phyloP scores from a whole-genome alignment of 768 basidiomycete species.

The Baorangia bicolor region DNA sequence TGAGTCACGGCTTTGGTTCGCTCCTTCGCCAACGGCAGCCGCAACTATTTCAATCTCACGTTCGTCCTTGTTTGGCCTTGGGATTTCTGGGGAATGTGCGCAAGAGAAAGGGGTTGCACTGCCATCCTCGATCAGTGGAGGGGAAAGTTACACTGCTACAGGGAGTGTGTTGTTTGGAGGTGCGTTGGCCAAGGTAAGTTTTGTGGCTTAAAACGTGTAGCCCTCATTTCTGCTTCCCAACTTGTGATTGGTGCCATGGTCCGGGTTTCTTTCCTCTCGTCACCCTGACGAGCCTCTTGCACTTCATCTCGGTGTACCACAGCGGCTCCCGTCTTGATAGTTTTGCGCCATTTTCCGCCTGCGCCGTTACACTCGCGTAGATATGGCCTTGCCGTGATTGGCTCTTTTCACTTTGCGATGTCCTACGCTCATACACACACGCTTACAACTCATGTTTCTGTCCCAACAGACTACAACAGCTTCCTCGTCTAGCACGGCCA shows the following conservation, averaged over 20 bases:
- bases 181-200: conserved; percentile 12
- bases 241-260: not conserved
- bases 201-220: conserved; percentile 3
- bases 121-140: not conserved
- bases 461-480: conserved; percentile 3
- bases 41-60: conserved; percentile 14
- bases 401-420: conserved; percentile 1
- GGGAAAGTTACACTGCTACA: conserved; percentile 25
- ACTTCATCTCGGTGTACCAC: not conserved
- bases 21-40: conserved; percentile 1
- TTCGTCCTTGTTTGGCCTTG: conserved; percentile 27
- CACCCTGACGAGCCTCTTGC: not conserved
- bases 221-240: conserved; percentile 5
- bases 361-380: not conserved
- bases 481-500: conserved; percentile 4
- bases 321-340: too few species aligned
- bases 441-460: conserved; percentile 15
- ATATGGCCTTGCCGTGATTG: conserved; percentile 14
- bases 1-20: conserved; percentile 24
- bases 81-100: not conserved
- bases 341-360: not conserved
- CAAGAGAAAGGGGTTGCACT: not conserved
- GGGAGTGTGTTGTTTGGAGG: conserved; percentile 49
- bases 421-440: not conserved
- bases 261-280: not conserved